phyloP scores from a whole-genome alignment of 306 rosid species.

The Biancaea sappan region DNA sequence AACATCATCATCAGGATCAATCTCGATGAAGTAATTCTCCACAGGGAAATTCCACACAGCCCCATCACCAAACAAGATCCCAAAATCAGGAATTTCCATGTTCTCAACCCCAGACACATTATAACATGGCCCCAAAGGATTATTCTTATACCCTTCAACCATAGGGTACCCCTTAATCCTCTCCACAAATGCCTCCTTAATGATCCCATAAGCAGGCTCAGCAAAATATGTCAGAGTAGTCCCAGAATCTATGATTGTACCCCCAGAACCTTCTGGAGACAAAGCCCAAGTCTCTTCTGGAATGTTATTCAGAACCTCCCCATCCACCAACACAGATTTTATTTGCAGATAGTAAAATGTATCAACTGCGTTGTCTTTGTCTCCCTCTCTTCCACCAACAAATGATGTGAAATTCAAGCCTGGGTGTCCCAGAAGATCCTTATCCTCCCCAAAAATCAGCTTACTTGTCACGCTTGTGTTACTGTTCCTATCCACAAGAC shows the following conservation, averaged over 20 bases:
- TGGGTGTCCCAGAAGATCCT: slow-evolving; percentile 53
- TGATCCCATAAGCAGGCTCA: slow-evolving; percentile 66
- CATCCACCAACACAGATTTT: slow-evolving; percentile 66
- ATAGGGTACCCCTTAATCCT: slow-evolving; percentile 55
- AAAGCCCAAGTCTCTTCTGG: slow-evolving; percentile 68
- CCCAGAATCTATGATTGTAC: slow-evolving; percentile 87
- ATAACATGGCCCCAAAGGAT: slow-evolving; percentile 72
- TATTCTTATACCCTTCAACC: slow-evolving; percentile 56
- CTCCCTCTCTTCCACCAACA: slow-evolving; percentile 61
- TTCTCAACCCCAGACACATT: slow-evolving; percentile 70
- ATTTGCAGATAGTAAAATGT: slow-evolving; percentile 78
- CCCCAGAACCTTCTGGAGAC: slow-evolving; percentile 63
- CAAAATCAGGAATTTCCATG: slow-evolving; percentile 66
- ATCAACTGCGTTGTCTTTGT: slow-evolving; percentile 67
- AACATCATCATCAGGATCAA: slow-evolving; percentile 56
- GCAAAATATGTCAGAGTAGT: slow-evolving; percentile 80
- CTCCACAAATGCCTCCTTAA: slow-evolving; percentile 63
- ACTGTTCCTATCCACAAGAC: slow-evolving; percentile 82
- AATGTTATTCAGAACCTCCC: slow-evolving; percentile 52
- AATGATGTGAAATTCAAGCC: slow-evolving; percentile 71
- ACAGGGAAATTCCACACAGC: slow-evolving; percentile 83
- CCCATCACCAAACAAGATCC: slow-evolving; percentile 65
- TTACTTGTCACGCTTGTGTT: slow-evolving; percentile 74
- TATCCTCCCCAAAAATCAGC: slow-evolving; percentile 79
- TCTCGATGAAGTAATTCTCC: slow-evolving; percentile 72